Evolutionary conservation across 495 filamentous ascomycete species (phyloP), one percentile per base, ranked within the genome.

Genomic region (Rhypophila decipiens): DNA sequence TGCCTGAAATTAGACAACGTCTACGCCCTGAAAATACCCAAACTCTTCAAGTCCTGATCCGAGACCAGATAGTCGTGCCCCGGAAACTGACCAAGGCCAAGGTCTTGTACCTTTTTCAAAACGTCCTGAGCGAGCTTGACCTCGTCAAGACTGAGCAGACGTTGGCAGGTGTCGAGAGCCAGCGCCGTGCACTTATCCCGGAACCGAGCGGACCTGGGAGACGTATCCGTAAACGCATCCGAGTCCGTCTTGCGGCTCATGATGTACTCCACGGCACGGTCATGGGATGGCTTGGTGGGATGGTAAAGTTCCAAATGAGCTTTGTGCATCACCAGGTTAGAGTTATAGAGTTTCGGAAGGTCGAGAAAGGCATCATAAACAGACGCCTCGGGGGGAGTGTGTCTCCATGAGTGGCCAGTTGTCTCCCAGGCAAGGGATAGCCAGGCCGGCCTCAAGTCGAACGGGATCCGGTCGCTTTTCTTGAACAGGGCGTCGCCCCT

Each of bases 271-370:
- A 73, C 31, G 13, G 72, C 72, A 5, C 57, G 56, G 4, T 55
- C 50, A 12, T 66, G 49, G 12, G 56, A 58, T 0, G 72, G 72
- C 0, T 46, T 48, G 3, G 61, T 50, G 1, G 72, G 72, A 44
- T 75, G 71, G 43, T 70, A 53, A 2, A 75, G 52, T 11, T 63
- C 59, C 2, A 75, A 44, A 44, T 73, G 72, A 0, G 69, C 70
- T 15, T 53, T 44, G 12, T 63, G 8, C 57, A 2, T 62, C 40
- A 9, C 19, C 47, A 19, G 59, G 8, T 0, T 42, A 23, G 5
- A 45, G 27, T 35, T 9, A 4, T 60, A 35, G 3, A 51, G 45
- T 8, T 52, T 19, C 8, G 56, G 60, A 5, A 69, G 50, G 24
- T 56, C 59, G 23, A 65, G 52, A 39, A 73, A 73, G 0, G 56